A percentile compares a stretch with the other conserved stretches of the same genome.
Evolutionary conservation across 495 filamentous ascomycete species (phyloP).

Genomic region (Jackrogersella multiformis): DNA sequence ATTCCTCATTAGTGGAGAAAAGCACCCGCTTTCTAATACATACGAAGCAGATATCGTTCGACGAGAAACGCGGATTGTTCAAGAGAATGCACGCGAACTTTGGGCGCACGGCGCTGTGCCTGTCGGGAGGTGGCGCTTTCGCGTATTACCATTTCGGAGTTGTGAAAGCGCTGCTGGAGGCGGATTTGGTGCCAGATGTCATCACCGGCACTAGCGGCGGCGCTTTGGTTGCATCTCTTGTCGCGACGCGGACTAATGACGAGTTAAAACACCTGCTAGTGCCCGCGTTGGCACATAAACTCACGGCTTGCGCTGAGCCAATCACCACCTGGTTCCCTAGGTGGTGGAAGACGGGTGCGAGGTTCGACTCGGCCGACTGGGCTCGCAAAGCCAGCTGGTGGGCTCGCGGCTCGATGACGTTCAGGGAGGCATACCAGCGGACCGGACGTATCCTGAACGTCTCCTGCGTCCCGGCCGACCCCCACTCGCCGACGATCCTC

Average conservation of each 20-base stretch:
- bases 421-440: slow-evolving; percentile 91
- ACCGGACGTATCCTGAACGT: slow-evolving; percentile 96
- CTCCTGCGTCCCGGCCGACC: slow-evolving; percentile 95
- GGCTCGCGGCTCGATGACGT: slow-evolving; percentile 86
- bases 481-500: slow-evolving; percentile 89
- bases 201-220: slow-evolving; percentile 96
- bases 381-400: slow-evolving; percentile 89
- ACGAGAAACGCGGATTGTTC: slow-evolving; percentile 84
- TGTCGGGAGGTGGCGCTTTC: slow-evolving; percentile 94
- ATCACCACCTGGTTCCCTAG: slow-evolving; percentile 79
- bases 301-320: slow-evolving; percentile 83
- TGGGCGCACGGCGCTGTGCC: slow-evolving; percentile 89
- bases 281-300: slow-evolving; percentile 82
- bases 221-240: slow-evolving; percentile 86
- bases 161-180: slow-evolving; percentile 88
- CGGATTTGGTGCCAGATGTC: slow-evolving; percentile 84
- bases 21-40: slow-evolving; percentile 73
- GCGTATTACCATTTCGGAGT: slow-evolving; percentile 98
- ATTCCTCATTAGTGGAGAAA: slow-evolving; percentile 57
- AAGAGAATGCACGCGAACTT: slow-evolving; percentile 90
- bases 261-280: slow-evolving; percentile 87
- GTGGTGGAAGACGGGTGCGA: slow-evolving; percentile 92
- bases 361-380: slow-evolving; percentile 95
- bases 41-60: slow-evolving; percentile 69
- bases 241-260: slow-evolving; percentile 89